Conservation (phyloP, 169 alveolate species). For the Plasmodium ovale region DNA sequence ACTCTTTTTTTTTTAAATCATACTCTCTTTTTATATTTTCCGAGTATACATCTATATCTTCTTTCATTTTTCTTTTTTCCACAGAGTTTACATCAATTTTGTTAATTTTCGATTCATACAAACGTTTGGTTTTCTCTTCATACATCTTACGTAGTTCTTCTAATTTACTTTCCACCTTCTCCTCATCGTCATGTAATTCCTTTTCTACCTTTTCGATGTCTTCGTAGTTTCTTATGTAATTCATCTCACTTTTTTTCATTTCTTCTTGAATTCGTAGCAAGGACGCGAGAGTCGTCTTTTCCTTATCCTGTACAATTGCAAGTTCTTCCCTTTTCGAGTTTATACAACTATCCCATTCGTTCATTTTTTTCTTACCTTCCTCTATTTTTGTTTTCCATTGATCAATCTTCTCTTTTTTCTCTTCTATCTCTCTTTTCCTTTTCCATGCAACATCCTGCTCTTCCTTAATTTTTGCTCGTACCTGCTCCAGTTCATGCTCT, state of each 20-base stretch:
- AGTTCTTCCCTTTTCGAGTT: slow-evolving; percentile 15
- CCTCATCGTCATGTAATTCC: background rate
- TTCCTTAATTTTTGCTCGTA: slow-evolving; percentile 81
- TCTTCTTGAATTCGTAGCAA: background rate
- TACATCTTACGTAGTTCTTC: slow-evolving; percentile 69
- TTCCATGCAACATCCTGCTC: slow-evolving; percentile 82
- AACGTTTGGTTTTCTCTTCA: slow-evolving; percentile 26
- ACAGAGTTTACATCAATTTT: slow-evolving; percentile 16
- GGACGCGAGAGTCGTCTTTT: background rate
- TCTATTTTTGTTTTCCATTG: slow-evolving; percentile 34
- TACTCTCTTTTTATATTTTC: slow-evolving; percentile 29
- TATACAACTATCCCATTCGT: slow-evolving; percentile 11
- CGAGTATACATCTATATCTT: slow-evolving; percentile 26
- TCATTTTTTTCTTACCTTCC: slow-evolving; percentile 50
- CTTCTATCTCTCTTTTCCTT: slow-evolving; percentile 72
- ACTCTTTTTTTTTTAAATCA: slow-evolving; percentile 30
- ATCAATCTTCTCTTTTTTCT: slow-evolving; percentile 72
- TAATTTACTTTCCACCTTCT: slow-evolving; percentile 17
- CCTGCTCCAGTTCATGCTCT: background rate
- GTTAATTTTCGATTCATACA: background rate
- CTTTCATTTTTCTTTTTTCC: slow-evolving; percentile 55
- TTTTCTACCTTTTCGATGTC: background rate
- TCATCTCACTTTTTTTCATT: slow-evolving; percentile 1
- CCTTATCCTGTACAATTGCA: background rate
- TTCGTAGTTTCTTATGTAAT: background rate